Evolutionary conservation across 768 basidiomycete genomes (phyloP).

Genomic region (Collybia nuda): DNA sequence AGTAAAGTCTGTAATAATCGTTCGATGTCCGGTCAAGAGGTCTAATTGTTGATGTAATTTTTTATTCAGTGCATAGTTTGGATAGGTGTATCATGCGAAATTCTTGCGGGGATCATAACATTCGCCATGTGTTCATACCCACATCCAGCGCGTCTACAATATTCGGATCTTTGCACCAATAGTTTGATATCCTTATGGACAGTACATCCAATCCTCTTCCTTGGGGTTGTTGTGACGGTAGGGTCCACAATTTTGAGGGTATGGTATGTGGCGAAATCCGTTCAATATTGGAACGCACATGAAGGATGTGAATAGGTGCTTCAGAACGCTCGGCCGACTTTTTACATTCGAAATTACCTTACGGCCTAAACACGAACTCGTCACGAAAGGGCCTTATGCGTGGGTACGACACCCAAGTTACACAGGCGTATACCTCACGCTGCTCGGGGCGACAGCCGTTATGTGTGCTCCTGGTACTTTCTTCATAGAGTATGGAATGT

Average conservation of each 20-base stretch:
- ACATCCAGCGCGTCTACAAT: not conserved
- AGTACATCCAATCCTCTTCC: conserved; percentile 19
- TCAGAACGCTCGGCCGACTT: conserved; percentile 35
- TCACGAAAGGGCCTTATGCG: conserved; percentile 43
- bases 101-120: conserved; percentile 2
- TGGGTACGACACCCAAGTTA: conserved; percentile 46
- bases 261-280: conserved; percentile 21
- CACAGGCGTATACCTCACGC: conserved; percentile 36
- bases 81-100: conserved; percentile 22
- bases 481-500: conserved; percentile 22
- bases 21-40: not conserved
- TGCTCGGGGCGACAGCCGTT: conserved; percentile 30
- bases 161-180: not conserved
- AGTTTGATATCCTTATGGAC: conserved; percentile 9
- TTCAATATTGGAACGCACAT: not conserved
- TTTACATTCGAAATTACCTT: conserved; percentile 46
- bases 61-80: conserved; percentile 25
- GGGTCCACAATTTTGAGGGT: conserved; percentile 25
- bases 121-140: conserved; percentile 4
- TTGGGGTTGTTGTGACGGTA: conserved; percentile 24
- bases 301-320: conserved; percentile 28
- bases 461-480: conserved; percentile 31
- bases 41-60: too few relatives aligned
- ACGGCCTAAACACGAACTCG: conserved; percentile 36
- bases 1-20: conserved; percentile 27